Evolutionary conservation across 108 stramenopile genomes (phyloP).

Genomic region (Discostella stelligeroides): DNA sequence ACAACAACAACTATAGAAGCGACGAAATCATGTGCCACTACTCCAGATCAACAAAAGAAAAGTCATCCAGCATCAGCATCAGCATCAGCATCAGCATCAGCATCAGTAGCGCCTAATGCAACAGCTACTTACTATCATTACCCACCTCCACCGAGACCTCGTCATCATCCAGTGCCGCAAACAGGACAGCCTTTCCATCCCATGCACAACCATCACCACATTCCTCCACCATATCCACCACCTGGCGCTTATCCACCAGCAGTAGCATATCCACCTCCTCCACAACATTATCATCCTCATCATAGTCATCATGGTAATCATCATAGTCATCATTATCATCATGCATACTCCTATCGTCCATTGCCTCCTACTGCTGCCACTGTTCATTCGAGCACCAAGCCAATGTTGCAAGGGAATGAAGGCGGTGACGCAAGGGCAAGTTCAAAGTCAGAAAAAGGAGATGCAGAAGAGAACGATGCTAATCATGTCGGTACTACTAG

Average conservation of each 20-base stretch:
- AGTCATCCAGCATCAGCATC: background rate
- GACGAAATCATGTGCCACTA: too few species aligned
- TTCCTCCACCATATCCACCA: constrained; percentile 18
- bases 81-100: background rate
- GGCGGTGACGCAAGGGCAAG: background rate
- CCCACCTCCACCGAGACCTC: background rate
- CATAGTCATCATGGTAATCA: too few species aligned
- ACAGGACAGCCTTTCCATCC: constrained; percentile 1
- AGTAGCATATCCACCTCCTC: constrained; percentile 19
- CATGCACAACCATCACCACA: background rate
- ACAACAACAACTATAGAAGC: too few species aligned
- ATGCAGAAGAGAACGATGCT: background rate
- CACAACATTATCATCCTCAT: background rate
- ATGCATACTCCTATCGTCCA: constrained; percentile 9
- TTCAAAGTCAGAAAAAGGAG: background rate
- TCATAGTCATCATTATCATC: background rate
- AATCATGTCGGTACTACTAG: too few species aligned
- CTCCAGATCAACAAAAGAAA: background rate
- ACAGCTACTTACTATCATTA: constrained; percentile 14
- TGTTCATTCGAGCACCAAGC: background rate
- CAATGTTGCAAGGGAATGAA: background rate
- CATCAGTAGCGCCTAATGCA: too few species aligned
- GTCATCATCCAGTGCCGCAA: background rate
- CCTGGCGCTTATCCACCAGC: constrained; percentile 12
- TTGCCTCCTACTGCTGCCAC: background rate